These are phyloP conservation scores for Mycena indigotica DNA, from an alignment of 768 basidiomycete genomes.

Conservation along the genomic window DNA sequence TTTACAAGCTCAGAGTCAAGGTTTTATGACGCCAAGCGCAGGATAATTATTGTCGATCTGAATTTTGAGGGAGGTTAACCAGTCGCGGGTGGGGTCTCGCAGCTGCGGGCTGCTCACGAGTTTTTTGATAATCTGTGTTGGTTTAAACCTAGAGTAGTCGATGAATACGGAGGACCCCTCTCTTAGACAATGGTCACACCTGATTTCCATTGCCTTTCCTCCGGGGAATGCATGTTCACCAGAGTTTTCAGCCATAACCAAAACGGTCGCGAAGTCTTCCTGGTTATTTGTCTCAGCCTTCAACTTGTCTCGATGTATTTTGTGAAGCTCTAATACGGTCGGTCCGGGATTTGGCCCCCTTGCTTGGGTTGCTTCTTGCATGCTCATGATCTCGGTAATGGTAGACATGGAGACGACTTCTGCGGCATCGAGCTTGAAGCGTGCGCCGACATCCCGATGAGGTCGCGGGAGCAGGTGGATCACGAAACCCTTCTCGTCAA, in stretches of 20 bases:
- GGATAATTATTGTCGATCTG: constrained; percentile 10
- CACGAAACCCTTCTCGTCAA: constrained; percentile 15
- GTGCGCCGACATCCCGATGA: constrained; percentile 17
- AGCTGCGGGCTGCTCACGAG: constrained; percentile 6
- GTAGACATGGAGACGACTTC: constrained; percentile 6
- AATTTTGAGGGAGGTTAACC: background rate
- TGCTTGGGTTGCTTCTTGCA: background rate
- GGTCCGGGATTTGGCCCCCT: background rate
- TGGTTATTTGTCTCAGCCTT: constrained; percentile 3
- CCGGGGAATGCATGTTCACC: constrained; percentile 10
- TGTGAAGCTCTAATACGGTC: constrained; percentile 2
- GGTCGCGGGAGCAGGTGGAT: constrained; percentile 14
- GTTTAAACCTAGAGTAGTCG: constrained; percentile 7
- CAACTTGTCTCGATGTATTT: constrained; percentile 12
- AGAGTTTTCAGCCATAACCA: background rate
- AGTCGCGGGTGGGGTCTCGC: constrained; percentile 9
- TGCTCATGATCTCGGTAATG: background rate
- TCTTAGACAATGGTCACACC: background rate
- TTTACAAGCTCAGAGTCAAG: too few relatives aligned
- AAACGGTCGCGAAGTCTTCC: constrained; percentile 12
- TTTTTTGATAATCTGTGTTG: constrained; percentile 2
- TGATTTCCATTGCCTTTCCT: background rate
- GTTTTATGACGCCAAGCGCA: too few relatives aligned
- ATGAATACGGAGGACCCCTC: background rate
- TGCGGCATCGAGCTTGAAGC: constrained; percentile 8